Evolutionary conservation across 169 alveolate genomes (phyloP).

Genomic region (Condylostoma magnum): DNA sequence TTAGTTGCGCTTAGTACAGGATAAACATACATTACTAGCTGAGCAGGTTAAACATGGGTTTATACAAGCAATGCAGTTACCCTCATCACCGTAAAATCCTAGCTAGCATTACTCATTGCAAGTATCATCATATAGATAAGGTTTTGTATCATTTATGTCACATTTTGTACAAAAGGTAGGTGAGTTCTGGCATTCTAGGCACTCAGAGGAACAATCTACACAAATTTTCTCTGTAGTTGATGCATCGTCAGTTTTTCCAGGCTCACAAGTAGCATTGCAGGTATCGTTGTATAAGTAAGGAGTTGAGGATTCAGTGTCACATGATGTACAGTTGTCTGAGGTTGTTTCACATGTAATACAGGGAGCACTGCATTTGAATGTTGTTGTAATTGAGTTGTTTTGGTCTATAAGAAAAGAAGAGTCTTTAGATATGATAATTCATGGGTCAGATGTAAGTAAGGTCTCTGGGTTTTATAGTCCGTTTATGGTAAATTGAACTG

Average conservation of each 20-base stretch:
- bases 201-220: background rate
- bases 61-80: slow-evolving; percentile 2
- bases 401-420: slow-evolving; percentile 7
- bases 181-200: background rate
- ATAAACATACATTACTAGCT: background rate
- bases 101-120: background rate
- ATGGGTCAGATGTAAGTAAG: background rate
- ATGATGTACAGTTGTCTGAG: background rate
- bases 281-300: slow-evolving; percentile 20
- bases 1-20: slow-evolving; percentile 4
- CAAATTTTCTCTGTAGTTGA: slow-evolving; percentile 24
- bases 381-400: background rate
- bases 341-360: slow-evolving; percentile 11
- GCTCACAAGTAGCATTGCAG: slow-evolving; percentile 4
- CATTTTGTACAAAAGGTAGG: background rate
- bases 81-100: slow-evolving; percentile 21
- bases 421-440: background rate
- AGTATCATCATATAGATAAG: slow-evolving; percentile 9
- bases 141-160: background rate
- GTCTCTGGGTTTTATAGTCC: slow-evolving; percentile 2
- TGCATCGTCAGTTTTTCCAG: slow-evolving; percentile 18
- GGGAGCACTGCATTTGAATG: slow-evolving; percentile 13
- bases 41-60: slow-evolving; percentile 20
- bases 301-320: background rate
- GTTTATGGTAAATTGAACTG: too few relatives aligned